Evolutionary conservation across 1,284 basidiomycete genomes (phyloP).

Genomic region (Volvariella volvacea): DNA sequence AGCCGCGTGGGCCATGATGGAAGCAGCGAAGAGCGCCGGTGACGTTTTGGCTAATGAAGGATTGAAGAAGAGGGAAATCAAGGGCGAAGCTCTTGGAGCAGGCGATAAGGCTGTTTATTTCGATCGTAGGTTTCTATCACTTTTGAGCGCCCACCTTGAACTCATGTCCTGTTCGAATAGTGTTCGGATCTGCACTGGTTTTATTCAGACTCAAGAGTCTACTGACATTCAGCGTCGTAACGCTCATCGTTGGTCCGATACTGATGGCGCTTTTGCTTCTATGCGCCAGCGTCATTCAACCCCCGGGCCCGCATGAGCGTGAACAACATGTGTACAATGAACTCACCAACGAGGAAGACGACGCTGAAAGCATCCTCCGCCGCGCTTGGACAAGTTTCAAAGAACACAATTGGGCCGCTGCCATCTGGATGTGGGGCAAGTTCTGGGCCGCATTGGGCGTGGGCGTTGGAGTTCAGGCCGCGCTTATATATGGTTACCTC

Average conservation of each 20-base stretch:
- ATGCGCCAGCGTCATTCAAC: conserved; percentile 16
- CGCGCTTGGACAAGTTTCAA: conserved; percentile 1
- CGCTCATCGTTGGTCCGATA: conserved; percentile 58
- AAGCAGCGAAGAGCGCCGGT: conserved; percentile 49
- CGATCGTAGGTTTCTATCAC: conserved; percentile 46
- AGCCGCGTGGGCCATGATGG: conserved; percentile 73
- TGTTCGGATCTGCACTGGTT: conserved; percentile 51
- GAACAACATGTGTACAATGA: conserved; percentile 5
- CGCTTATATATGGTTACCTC: conserved; percentile 42
- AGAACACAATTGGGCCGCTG: background rate
- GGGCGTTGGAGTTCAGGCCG: conserved; percentile 36
- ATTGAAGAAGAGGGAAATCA: conserved; percentile 14
- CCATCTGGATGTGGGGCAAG: conserved; percentile 39
- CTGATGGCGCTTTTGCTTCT: conserved; percentile 36
- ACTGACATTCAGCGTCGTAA: conserved; percentile 49
- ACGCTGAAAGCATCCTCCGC: background rate
- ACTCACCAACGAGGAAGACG: background rate
- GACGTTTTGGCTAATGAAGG: conserved; percentile 41
- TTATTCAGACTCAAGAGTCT: conserved; percentile 46
- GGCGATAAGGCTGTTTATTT: conserved; percentile 53
- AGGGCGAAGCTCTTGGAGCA: conserved; percentile 16
- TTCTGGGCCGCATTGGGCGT: conserved; percentile 55
- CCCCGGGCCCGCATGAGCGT: conserved; percentile 12
- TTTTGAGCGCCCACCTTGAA: background rate
- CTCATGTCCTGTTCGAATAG: conserved; percentile 28